Conservation (phyloP, 495 filamentous ascomycete genomes). For the Penicillium subrubescens region DNA sequence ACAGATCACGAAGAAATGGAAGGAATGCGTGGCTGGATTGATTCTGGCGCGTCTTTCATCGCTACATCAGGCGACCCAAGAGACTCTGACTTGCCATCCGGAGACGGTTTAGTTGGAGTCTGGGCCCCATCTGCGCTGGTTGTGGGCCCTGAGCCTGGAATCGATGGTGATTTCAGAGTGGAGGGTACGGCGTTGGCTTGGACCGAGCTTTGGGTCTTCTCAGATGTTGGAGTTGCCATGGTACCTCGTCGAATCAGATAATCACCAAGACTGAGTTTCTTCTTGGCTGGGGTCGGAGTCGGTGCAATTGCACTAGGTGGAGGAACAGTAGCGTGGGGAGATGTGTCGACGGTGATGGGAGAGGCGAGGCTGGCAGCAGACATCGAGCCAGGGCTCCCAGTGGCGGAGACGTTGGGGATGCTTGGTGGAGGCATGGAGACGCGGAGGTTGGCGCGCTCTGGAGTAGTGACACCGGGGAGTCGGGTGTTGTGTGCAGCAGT, state of each 20-base stretch:
- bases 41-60: conserved; percentile 38
- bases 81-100: conserved; percentile 23
- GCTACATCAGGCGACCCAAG: conserved; percentile 28
- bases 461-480: conserved; percentile 31
- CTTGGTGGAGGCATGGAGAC: conserved; percentile 43
- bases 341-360: conserved; percentile 34
- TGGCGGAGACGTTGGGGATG: conserved; percentile 19
- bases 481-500: conserved; percentile 42
- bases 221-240: conserved; percentile 39
- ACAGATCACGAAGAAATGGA: conserved; percentile 32
- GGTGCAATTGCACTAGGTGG: conserved; percentile 38
- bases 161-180: conserved; percentile 30
- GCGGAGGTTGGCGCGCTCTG: conserved; percentile 35
- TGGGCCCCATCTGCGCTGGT: conserved; percentile 17
- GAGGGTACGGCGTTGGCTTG: conserved; percentile 28
- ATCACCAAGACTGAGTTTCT: conserved; percentile 69
- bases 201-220: conserved; percentile 34
- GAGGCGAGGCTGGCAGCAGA: conserved; percentile 37
- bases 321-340: conserved; percentile 22
- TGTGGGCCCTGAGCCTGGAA: conserved; percentile 15
- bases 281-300: conserved; percentile 61
- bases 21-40: conserved; percentile 30
- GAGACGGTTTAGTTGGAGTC: conserved; percentile 18
- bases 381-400: conserved; percentile 36
- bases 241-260: conserved; percentile 57